Percentiles rank a stretch among this genome's conserved stretches.
phyloP scores from a whole-genome alignment of 208 protist species.

The Leptomonas pyrrhocoris region DNA sequence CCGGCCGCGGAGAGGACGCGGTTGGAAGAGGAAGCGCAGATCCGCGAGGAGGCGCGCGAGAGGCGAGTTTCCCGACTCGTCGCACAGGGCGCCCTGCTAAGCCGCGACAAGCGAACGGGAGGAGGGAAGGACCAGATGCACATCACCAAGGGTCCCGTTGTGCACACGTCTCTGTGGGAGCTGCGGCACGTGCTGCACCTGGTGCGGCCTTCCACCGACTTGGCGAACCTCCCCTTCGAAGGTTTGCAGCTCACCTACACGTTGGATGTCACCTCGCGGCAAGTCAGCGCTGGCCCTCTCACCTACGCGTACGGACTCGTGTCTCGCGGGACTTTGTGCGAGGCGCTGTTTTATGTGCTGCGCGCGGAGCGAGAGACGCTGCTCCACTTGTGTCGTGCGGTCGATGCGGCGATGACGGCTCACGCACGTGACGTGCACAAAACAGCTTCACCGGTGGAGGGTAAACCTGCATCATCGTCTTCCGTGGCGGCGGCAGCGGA shows the following conservation, averaged over 20 bases:
- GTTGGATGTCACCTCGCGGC: slow-evolving; percentile 55
- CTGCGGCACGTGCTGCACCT: slow-evolving; percentile 28
- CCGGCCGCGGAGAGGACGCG: slow-evolving; percentile 9
- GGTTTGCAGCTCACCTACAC: slow-evolving; percentile 67
- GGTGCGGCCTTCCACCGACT: slow-evolving; percentile 5
- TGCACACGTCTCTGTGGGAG: slow-evolving; percentile 28
- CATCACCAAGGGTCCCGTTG: too few relatives aligned
- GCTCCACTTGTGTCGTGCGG: slow-evolving; percentile 47
- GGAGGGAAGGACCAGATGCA: not conserved
- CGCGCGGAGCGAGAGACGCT: slow-evolving; percentile 52
- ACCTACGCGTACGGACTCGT: slow-evolving; percentile 71
- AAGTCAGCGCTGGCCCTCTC: slow-evolving; percentile 50
- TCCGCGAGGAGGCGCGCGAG: slow-evolving; percentile 4
- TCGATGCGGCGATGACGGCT: slow-evolving; percentile 35
- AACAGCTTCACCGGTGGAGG: not conserved
- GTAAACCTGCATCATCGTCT: not conserved
- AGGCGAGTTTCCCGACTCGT: slow-evolving; percentile 15
- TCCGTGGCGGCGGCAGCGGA: not conserved
- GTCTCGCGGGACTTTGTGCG: slow-evolving; percentile 46
- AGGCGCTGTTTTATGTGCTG: slow-evolving; percentile 64
- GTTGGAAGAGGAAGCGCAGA: slow-evolving; percentile 9
- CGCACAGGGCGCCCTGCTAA: not conserved
- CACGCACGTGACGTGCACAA: not conserved
- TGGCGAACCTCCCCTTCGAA: slow-evolving; percentile 34
- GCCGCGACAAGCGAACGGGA: not conserved